These are phyloP conservation scores for Ilex asprella DNA, from an alignment of 257 asterid species.

Conservation along the genomic window DNA sequence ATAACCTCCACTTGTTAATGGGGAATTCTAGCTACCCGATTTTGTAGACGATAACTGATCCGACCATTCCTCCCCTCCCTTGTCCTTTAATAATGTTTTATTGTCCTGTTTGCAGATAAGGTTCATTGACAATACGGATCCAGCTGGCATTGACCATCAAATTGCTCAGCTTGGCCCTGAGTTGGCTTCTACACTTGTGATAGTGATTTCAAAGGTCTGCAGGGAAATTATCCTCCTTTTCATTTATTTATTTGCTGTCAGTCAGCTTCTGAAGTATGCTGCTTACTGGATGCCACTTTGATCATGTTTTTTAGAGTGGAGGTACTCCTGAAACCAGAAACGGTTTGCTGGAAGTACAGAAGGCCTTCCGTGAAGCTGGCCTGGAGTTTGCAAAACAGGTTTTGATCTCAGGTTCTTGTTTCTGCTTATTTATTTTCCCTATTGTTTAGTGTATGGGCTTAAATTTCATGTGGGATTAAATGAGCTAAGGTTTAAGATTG, in stretches of 20 bases:
- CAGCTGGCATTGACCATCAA: conserved; percentile 99
- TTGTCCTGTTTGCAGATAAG: conserved; percentile 58
- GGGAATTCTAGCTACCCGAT: no score
- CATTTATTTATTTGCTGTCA: conserved; percentile 9
- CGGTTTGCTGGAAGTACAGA: conserved; percentile 94
- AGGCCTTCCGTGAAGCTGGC: conserved; percentile 97
- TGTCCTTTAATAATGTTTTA: no score
- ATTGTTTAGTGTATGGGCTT: conserved; percentile 6
- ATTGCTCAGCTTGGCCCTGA: conserved; percentile 95
- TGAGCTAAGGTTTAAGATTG: background rate
- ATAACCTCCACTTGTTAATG: no score
- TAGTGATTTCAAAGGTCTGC: conserved; percentile 87
- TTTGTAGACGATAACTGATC: no score
- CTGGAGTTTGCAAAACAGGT: conserved; percentile 93
- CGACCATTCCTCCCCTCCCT: no score
- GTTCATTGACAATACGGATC: conserved; percentile 97
- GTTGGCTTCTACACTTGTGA: conserved; percentile 83
- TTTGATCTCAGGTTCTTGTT: conserved; percentile 61
- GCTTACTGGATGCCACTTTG: background rate
- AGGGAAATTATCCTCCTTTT: conserved; percentile 9
- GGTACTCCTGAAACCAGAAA: conserved; percentile 99
- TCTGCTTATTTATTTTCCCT: conserved; percentile 19
- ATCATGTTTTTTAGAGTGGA: conserved; percentile 67
- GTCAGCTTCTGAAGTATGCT: conserved; percentile 3
- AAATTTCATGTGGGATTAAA: background rate